Conservation (phyloP, 345 rosid genomes). For the Erodium maritimum region DNA sequence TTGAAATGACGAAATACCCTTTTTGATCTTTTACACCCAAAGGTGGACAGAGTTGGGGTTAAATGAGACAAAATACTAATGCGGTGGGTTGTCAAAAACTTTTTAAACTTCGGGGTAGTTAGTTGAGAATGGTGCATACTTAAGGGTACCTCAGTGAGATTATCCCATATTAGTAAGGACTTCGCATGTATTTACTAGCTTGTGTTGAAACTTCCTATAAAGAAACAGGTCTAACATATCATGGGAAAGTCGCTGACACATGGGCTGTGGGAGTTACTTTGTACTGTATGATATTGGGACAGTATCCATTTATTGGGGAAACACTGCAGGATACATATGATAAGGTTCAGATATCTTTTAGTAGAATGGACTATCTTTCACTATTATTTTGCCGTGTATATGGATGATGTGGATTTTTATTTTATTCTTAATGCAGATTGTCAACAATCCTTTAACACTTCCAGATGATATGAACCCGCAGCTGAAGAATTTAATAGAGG, state of each 20-base stretch:
- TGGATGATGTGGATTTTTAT: neutral
- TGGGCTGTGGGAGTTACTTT: conserved; percentile 96
- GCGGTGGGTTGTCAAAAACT: no score
- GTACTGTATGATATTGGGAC: conserved; percentile 75
- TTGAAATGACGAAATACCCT: no score
- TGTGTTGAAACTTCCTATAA: conserved; percentile 7
- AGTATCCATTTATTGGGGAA: conserved; percentile 90
- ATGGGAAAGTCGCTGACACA: conserved; percentile 84
- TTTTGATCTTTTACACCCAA: no score
- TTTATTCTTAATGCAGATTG: conserved; percentile 40
- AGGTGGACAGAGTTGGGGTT: no score
- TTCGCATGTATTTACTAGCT: neutral
- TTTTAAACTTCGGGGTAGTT: no score
- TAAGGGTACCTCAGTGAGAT: no score
- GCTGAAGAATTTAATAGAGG: conserved; percentile 60
- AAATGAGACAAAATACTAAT: no score
- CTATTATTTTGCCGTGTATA: neutral
- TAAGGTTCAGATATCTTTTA: conserved; percentile 31
- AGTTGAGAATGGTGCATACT: no score
- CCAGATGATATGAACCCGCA: conserved; percentile 58
- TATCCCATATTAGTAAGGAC: neutral
- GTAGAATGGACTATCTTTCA: neutral
- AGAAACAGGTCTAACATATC: conserved; percentile 67
- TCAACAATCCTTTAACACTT: conserved; percentile 51
- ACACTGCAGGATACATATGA: conserved; percentile 93